Conservation (phyloP, 2,329 filamentous ascomycete genomes). For the Drechslerella coelobrocha region DNA sequence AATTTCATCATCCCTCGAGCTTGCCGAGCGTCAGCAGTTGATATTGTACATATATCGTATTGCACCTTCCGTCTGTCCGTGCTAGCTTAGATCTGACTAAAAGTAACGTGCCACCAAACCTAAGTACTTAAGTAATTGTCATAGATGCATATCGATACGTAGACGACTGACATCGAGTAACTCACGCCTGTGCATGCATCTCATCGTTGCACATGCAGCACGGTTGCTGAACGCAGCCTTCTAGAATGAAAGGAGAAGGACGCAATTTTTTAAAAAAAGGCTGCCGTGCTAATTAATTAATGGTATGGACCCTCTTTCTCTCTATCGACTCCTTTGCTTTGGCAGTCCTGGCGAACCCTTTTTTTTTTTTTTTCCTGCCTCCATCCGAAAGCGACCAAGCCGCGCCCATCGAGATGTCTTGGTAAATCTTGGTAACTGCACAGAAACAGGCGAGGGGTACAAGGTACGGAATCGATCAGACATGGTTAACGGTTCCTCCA, state of each 20-base stretch:
- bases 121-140: too few relatives aligned
- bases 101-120: too few relatives aligned
- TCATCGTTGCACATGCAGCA: too few relatives aligned
- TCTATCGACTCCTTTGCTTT: constrained; percentile 21
- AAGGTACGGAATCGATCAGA: constrained; percentile 12
- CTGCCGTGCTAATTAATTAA: neutral
- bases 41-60: too few relatives aligned
- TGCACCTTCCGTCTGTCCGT: too few relatives aligned
- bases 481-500: neutral
- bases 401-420: constrained; percentile 27
- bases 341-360: too few relatives aligned
- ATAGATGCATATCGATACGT: constrained; percentile 1
- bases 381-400: constrained; percentile 43
- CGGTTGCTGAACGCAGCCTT: constrained; percentile 31
- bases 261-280: constrained; percentile 42
- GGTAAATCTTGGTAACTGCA: constrained; percentile 47
- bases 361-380: constrained; percentile 20
- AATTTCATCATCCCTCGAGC: too few relatives aligned
- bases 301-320: neutral
- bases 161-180: too few relatives aligned
- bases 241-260: constrained; percentile 24
- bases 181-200: too few relatives aligned
- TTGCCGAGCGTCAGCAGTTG: too few relatives aligned
- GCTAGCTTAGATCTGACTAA: too few relatives aligned
- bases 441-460: constrained; percentile 4